A percentile compares a stretch with the other conserved stretches of the same genome.
Conservation (phyloP, 805 yeast species). For the Deakozyma indianensis region DNA sequence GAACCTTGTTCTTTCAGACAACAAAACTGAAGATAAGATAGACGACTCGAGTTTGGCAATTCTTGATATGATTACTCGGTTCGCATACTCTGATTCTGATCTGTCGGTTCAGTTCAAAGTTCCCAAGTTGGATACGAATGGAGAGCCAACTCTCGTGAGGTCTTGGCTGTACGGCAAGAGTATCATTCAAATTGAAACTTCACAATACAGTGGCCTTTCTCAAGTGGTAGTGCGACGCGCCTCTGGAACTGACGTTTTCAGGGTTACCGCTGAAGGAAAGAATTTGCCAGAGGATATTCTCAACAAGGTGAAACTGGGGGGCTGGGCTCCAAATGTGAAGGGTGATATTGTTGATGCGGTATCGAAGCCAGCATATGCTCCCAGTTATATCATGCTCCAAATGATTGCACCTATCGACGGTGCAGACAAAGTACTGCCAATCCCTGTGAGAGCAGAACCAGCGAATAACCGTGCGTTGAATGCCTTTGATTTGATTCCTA, state of each 20-base stretch:
- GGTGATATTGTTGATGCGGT: background rate
- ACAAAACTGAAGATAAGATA: constrained; percentile 11
- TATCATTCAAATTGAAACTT: constrained; percentile 39
- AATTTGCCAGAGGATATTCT: constrained; percentile 17
- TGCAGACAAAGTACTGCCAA: constrained; percentile 25
- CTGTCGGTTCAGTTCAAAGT: constrained; percentile 27
- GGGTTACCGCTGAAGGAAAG: constrained; percentile 28
- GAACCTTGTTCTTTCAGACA: constrained; percentile 1
- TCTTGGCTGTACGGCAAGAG: constrained; percentile 48
- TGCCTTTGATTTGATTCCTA: constrained; percentile 61
- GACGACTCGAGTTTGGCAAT: constrained; percentile 47
- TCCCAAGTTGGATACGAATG: background rate
- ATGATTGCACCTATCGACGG: constrained; percentile 30
- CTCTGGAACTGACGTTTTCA: constrained; percentile 40
- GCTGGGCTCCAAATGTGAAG: constrained; percentile 5
- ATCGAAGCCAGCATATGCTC: constrained; percentile 18
- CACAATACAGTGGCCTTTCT: constrained; percentile 33
- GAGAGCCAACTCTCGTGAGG: constrained; percentile 12
- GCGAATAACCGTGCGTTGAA: constrained; percentile 37
- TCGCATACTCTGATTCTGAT: constrained; percentile 50
- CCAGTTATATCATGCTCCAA: constrained; percentile 40
- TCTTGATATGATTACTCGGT: constrained; percentile 54
- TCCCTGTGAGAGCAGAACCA: constrained; percentile 37
- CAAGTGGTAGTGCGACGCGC: constrained; percentile 40
- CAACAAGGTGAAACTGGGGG: constrained; percentile 9